phyloP scores from a whole-genome alignment of 331 rosid genomes.

The Rosa hybrid region DNA sequence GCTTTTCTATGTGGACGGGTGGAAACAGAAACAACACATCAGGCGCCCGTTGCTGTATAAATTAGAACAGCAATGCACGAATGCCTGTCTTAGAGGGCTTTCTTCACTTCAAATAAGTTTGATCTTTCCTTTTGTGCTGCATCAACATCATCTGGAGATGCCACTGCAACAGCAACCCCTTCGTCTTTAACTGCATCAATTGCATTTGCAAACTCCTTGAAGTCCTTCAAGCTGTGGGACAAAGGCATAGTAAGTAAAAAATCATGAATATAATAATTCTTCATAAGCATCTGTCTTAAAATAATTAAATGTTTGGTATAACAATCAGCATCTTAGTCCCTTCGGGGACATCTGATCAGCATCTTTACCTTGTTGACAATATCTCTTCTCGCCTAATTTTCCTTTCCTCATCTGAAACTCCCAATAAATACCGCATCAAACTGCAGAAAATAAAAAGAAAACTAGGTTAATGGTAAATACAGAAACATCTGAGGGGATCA shows the following conservation, averaged over 20 bases:
- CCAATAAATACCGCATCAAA: conserved; percentile 76
- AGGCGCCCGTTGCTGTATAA: neutral
- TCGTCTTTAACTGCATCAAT: conserved; percentile 74
- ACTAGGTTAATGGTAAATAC: neutral
- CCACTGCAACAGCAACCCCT: conserved; percentile 91
- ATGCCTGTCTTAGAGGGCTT: conserved; percentile 31
- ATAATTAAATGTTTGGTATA: neutral
- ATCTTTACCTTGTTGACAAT: conserved; percentile 75
- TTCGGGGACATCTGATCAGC: neutral
- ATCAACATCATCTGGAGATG: conserved; percentile 83
- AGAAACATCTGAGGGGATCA: neutral
- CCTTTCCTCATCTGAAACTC: conserved; percentile 94
- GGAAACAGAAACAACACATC: neutral
- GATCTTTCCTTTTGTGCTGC: conserved; percentile 61
- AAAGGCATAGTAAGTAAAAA: neutral
- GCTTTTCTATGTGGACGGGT: neutral
- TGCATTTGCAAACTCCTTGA: conserved; percentile 66
- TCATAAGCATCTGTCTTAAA: neutral
- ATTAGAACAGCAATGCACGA: neutral
- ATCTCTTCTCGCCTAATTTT: conserved; percentile 85
- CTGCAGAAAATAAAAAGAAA: conserved; percentile 40
- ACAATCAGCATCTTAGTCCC: conserved; percentile 13
- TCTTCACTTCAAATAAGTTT: conserved; percentile 78
- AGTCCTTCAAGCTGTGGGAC: conserved; percentile 75
- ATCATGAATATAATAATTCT: neutral